Percentiles rank a stretch among this genome's conserved stretches.
phyloP scores from a whole-genome alignment of 2,329 filamentous ascomycete species.

The Apiospora koreana region DNA sequence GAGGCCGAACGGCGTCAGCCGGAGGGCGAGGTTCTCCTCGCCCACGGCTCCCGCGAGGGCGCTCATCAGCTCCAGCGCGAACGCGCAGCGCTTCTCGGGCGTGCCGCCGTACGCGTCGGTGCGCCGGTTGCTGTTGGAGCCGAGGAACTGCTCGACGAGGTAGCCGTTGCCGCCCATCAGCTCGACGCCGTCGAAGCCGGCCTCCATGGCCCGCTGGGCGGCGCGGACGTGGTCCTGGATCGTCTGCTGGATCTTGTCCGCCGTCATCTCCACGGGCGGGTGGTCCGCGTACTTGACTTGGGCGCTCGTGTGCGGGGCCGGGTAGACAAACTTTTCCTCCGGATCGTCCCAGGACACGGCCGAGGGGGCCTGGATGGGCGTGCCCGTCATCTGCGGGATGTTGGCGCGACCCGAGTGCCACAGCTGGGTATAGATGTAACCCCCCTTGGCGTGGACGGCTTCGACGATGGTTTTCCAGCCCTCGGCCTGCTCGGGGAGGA shows the following conservation, averaged over 20 bases:
- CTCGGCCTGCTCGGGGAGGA: constrained; percentile 49
- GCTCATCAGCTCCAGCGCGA: constrained; percentile 32
- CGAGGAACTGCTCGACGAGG: constrained; percentile 23
- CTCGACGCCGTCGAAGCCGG: constrained; percentile 54
- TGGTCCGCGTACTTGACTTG: constrained; percentile 27
- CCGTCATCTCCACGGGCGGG: constrained; percentile 41
- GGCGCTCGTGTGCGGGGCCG: constrained; percentile 15
- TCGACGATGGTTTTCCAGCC: constrained; percentile 60
- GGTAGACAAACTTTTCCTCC: constrained; percentile 24
- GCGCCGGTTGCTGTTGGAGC: constrained; percentile 29
- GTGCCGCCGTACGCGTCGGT: constrained; percentile 34
- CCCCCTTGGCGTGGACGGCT: constrained; percentile 59
- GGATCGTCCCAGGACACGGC: constrained; percentile 19
- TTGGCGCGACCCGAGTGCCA: constrained; percentile 57
- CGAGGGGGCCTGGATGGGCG: constrained; percentile 16
- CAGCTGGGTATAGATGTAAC: constrained; percentile 59
- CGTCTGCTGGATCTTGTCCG: constrained; percentile 28
- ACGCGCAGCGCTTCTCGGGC: constrained; percentile 31
- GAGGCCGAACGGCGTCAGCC: constrained; percentile 41
- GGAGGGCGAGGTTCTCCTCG: constrained; percentile 28
- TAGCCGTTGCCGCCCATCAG: constrained; percentile 26
- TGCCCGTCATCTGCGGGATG: constrained; percentile 21
- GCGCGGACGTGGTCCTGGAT: constrained; percentile 26
- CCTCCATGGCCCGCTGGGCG: constrained; percentile 28
- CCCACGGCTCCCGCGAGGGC: constrained; percentile 30